These are phyloP conservation scores for Mycena kentingensis DNA, from an alignment of 768 basidiomycete genomes.

Conservation along the genomic window DNA sequence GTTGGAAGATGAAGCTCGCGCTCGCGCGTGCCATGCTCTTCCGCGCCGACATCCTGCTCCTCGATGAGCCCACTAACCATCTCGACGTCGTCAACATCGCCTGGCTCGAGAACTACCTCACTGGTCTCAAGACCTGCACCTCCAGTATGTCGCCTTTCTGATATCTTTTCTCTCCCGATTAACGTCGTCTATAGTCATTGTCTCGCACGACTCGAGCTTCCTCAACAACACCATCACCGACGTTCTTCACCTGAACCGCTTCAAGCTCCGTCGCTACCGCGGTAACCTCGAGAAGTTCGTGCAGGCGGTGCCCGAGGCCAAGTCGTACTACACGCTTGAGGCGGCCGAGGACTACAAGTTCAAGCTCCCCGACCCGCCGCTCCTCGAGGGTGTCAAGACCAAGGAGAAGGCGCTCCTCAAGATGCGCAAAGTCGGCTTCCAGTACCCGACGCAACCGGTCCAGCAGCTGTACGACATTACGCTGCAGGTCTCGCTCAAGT, in stretches of 20 bases:
- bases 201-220: conserved; percentile 97
- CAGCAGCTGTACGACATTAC: conserved; percentile 95
- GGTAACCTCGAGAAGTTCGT: conserved; percentile 96
- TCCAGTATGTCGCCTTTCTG: conserved; percentile 60
- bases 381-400: conserved; percentile 99
- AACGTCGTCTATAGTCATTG: conserved; percentile 65
- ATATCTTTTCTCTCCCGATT: conserved; percentile 5
- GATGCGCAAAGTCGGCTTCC: conserved; percentile 98
- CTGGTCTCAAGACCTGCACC: conserved; percentile 84
- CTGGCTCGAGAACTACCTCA: conserved; percentile 95
- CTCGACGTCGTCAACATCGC: conserved; percentile 97
- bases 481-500: conserved; percentile 95
- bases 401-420: conserved; percentile 97
- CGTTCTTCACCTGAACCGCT: conserved; percentile 96
- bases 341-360: conserved; percentile 97
- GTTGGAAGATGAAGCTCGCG: conserved; percentile 99
- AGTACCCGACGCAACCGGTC: conserved; percentile 82
- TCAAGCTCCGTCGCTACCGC: conserved; percentile 94
- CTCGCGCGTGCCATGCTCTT: conserved; percentile 96
- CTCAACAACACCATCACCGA: conserved; percentile 98
- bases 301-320: conserved; percentile 92
- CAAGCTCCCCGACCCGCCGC: conserved; percentile 95
- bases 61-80: conserved; percentile 97
- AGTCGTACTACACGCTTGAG: conserved; percentile 96
- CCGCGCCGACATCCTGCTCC: conserved; percentile 94